These are phyloP conservation scores for Mycena belliarum DNA, from an alignment of 768 basidiomycete genomes.

Conservation along the genomic window DNA sequence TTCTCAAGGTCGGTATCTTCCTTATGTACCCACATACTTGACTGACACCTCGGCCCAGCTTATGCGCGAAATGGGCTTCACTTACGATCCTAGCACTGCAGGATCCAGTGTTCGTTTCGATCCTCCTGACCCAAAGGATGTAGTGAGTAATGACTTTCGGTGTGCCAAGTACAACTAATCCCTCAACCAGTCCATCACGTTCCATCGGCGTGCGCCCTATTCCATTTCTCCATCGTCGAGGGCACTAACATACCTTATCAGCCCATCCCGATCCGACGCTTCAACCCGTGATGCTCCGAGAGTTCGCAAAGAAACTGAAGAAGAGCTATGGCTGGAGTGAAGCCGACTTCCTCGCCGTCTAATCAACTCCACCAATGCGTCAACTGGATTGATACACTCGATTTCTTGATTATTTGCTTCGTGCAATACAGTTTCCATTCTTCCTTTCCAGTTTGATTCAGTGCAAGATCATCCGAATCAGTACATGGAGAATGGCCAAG, in stretches of 20 bases:
- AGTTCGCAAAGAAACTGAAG: slow-evolving; percentile 60
- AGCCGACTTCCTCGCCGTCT: slow-evolving; percentile 37
- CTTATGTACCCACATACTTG: neutral
- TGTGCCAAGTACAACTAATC: neutral
- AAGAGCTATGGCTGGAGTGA: slow-evolving; percentile 67
- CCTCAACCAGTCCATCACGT: slow-evolving; percentile 46
- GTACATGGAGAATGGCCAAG: too few species aligned
- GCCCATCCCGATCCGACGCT: slow-evolving; percentile 78
- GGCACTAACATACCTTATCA: slow-evolving; percentile 26
- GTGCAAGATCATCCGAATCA: too few species aligned
- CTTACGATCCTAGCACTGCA: slow-evolving; percentile 70
- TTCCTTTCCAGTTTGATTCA: too few species aligned
- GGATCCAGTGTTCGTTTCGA: slow-evolving; percentile 84
- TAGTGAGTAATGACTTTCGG: slow-evolving; percentile 33
- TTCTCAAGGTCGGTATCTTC: slow-evolving; percentile 57
- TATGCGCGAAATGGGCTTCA: slow-evolving; percentile 80
- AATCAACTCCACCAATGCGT: neutral
- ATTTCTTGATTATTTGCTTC: neutral
- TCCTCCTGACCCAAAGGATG: slow-evolving; percentile 58
- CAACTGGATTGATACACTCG: neutral
- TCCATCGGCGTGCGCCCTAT: slow-evolving; percentile 78
- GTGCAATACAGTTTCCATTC: neutral
- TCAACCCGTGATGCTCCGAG: slow-evolving; percentile 46
- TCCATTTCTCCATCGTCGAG: neutral
- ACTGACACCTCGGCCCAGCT: slow-evolving; percentile 40